Percentiles rank a stretch among this genome's conserved stretches.
These are phyloP conservation scores for Phalaenopsis equestris DNA, from an alignment of 106 monocot genomes.

Conservation along the genomic window DNA sequence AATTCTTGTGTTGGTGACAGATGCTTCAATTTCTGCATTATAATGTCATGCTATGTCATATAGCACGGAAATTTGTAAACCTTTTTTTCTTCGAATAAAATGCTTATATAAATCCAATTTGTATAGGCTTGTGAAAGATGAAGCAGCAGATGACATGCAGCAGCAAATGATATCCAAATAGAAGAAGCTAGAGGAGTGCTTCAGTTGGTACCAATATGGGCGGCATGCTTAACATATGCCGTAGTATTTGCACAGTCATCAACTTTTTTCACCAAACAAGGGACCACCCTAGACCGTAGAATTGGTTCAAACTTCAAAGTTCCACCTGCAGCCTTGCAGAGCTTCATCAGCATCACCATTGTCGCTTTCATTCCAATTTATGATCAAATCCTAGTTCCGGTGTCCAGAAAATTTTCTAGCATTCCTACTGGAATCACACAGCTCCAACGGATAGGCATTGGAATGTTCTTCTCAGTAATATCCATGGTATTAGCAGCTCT, in stretches of 20 bases:
- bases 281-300: conserved; percentile 37
- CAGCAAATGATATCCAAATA: not conserved
- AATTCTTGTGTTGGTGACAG: too few relatives aligned
- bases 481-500: conserved; percentile 30
- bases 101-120: not conserved
- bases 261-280: conserved; percentile 52
- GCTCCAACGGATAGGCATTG: conserved; percentile 47
- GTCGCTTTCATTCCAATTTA: conserved; percentile 34
- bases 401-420: conserved; percentile 18
- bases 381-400: conserved; percentile 32
- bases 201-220: conserved; percentile 40
- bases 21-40: too few relatives aligned
- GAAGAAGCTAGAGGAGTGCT: conserved; percentile 19
- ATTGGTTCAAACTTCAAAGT: conserved; percentile 23
- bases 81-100: too few relatives aligned
- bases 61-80: too few relatives aligned
- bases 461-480: conserved; percentile 27
- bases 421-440: conserved; percentile 33
- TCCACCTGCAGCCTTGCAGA: conserved; percentile 43
- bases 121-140: conserved; percentile 4
- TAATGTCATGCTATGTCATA: too few relatives aligned
- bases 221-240: conserved; percentile 28
- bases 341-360: conserved; percentile 26
- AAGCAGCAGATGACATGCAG: not conserved
- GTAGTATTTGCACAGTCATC: conserved; percentile 39